These are phyloP conservation scores for Xylaria sp. DNA, from an alignment of 2,329 filamentous ascomycete species.

Conservation along the genomic window DNA sequence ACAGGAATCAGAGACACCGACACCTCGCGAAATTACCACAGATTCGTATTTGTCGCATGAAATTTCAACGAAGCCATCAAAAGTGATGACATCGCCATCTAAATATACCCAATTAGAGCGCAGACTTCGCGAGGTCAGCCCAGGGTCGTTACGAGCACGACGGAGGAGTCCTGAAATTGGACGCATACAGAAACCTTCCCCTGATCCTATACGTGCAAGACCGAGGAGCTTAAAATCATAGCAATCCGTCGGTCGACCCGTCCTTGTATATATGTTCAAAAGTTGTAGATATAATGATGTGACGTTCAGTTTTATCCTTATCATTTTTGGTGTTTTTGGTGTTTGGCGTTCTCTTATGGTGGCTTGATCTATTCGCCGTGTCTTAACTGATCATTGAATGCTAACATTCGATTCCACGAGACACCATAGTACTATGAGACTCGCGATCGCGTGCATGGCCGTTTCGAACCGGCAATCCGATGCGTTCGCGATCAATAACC, in stretches of 20 bases:
- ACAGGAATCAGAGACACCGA: slow-evolving; percentile 54
- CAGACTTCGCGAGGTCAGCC: slow-evolving; percentile 49
- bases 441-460: background rate
- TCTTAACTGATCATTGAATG: background rate
- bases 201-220: slow-evolving; percentile 55
- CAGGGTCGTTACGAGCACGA: slow-evolving; percentile 50
- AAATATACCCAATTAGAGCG: slow-evolving; percentile 41
- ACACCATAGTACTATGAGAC: slow-evolving; percentile 4
- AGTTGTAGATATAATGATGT: slow-evolving; percentile 39
- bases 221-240: slow-evolving; percentile 54
- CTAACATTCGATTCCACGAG: slow-evolving; percentile 21
- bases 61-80: slow-evolving; percentile 42
- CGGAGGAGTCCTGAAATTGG: slow-evolving; percentile 60
- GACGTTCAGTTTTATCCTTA: slow-evolving; percentile 24
- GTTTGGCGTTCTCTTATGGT: slow-evolving; percentile 28
- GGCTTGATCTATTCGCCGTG: background rate
- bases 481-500: slow-evolving; percentile 1
- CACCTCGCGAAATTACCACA: slow-evolving; percentile 48
- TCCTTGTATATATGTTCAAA: slow-evolving; percentile 51
- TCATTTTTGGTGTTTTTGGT: slow-evolving; percentile 18
- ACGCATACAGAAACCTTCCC: slow-evolving; percentile 60
- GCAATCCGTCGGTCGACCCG: slow-evolving; percentile 32
- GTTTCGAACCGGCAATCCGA: background rate
- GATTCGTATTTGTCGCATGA: slow-evolving; percentile 45
- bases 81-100: slow-evolving; percentile 44